These are phyloP conservation scores for Tuber borchii DNA, from an alignment of 495 filamentous ascomycete genomes.

Conservation along the genomic window DNA sequence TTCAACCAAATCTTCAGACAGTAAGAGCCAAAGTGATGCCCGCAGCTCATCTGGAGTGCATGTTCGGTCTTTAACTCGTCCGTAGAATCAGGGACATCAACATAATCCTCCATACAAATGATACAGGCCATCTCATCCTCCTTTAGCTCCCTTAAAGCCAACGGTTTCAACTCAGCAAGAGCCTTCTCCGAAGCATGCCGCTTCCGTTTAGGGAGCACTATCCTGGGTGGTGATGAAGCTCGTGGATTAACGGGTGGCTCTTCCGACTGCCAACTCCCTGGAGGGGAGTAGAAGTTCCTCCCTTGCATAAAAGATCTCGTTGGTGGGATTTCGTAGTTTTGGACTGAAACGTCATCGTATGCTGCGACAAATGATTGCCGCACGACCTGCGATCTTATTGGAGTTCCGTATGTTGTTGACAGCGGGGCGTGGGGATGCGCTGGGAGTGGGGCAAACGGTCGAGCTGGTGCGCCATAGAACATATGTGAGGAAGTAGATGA, in stretches of 20 bases:
- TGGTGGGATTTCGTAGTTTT: conserved; percentile 7
- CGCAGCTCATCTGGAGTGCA: conserved; percentile 35
- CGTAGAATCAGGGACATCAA: conserved; percentile 36
- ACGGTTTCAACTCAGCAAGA: conserved; percentile 30
- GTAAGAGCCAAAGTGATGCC: conserved; percentile 38
- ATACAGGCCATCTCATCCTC: conserved; percentile 37
- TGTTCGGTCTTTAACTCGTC: conserved; percentile 36
- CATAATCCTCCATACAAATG: conserved; percentile 39
- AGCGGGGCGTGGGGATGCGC: conserved; percentile 18
- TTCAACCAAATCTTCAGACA: conserved; percentile 37
- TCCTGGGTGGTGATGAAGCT: conserved; percentile 17
- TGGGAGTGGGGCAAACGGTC: conserved; percentile 20
- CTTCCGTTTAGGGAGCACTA: conserved; percentile 24
- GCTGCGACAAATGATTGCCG: conserved; percentile 7
- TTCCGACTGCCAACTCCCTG: conserved; percentile 13
- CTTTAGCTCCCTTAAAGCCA: conserved; percentile 36
- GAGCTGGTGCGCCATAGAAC: conserved; percentile 21
- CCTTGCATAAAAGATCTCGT: conserved; percentile 2
- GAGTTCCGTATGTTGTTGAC: conserved; percentile 18
- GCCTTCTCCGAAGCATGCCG: conserved; percentile 37
- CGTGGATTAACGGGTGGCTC: conserved; percentile 12
- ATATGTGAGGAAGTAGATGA: conserved; percentile 17
- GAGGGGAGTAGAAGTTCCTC: conserved; percentile 12
- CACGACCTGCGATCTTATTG: conserved; percentile 20
- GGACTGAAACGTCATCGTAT: neutral